These are phyloP conservation scores for Penicillium sp. DNA, from an alignment of 2,329 filamentous ascomycete genomes.

Conservation along the genomic window DNA sequence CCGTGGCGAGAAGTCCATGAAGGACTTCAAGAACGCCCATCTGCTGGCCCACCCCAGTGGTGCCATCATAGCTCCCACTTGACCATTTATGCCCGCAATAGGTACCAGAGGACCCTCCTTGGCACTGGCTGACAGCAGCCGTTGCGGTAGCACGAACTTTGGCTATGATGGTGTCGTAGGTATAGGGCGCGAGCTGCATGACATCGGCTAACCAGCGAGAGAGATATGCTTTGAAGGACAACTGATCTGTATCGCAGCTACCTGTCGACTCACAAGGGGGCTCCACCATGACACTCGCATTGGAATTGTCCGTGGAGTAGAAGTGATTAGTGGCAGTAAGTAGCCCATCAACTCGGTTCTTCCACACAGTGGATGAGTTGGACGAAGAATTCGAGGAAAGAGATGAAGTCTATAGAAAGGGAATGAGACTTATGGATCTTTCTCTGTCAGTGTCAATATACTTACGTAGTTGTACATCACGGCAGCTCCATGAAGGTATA, in stretches of 20 bases:
- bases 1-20: slow-evolving; percentile 37
- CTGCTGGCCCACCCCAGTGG: slow-evolving; percentile 45
- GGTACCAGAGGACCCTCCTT: slow-evolving; percentile 47
- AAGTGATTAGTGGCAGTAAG: slow-evolving; percentile 61
- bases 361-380: slow-evolving; percentile 58
- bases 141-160: slow-evolving; percentile 57
- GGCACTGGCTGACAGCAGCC: slow-evolving; percentile 59
- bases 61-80: slow-evolving; percentile 40
- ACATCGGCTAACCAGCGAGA: slow-evolving; percentile 63
- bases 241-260: slow-evolving; percentile 64
- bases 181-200: slow-evolving; percentile 62
- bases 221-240: slow-evolving; percentile 68
- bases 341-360: slow-evolving; percentile 53
- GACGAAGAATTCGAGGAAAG: slow-evolving; percentile 26
- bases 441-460: not conserved
- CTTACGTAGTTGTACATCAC: slow-evolving; percentile 53
- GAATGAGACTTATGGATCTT: not conserved
- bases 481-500: slow-evolving; percentile 58
- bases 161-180: slow-evolving; percentile 54
- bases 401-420: slow-evolving; percentile 57
- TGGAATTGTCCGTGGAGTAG: slow-evolving; percentile 57
- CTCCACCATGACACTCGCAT: slow-evolving; percentile 61
- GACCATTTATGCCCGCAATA: slow-evolving; percentile 50
- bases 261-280: slow-evolving; percentile 59
- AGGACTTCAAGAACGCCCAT: slow-evolving; percentile 45